phyloP scores from a whole-genome alignment of 2,329 filamentous ascomycete genomes.

The Phialocephala subalpina region DNA sequence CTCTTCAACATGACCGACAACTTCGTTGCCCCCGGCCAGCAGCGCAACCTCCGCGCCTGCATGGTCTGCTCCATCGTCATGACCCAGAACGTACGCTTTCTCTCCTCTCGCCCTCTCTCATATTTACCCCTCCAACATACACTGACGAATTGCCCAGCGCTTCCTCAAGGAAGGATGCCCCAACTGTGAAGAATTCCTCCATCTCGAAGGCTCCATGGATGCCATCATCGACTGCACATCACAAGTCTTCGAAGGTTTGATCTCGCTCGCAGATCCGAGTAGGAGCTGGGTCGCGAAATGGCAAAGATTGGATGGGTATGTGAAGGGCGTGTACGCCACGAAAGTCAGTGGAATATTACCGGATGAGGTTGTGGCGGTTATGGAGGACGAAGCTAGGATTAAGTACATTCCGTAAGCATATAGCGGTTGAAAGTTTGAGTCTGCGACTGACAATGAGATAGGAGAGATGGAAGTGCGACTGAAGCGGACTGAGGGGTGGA shows the following conservation, averaged over 20 bases:
- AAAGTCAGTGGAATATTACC: slow-evolving; percentile 88
- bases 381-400: slow-evolving; percentile 70
- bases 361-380: slow-evolving; percentile 66
- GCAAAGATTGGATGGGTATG: slow-evolving; percentile 90
- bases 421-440: slow-evolving; percentile 10
- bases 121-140: background rate
- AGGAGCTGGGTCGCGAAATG: slow-evolving; percentile 96
- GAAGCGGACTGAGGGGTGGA: slow-evolving; percentile 41
- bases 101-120: slow-evolving; percentile 25
- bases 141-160: slow-evolving; percentile 60
- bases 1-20: slow-evolving; percentile 54
- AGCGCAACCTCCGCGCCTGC: slow-evolving; percentile 91
- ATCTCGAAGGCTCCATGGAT: slow-evolving; percentile 80
- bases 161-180: slow-evolving; percentile 91
- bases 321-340: slow-evolving; percentile 89
- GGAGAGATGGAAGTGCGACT: slow-evolving; percentile 62
- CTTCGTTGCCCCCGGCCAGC: slow-evolving; percentile 77
- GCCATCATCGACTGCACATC: slow-evolving; percentile 92
- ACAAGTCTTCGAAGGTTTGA: slow-evolving; percentile 92
- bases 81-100: slow-evolving; percentile 70
- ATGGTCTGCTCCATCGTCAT: slow-evolving; percentile 98
- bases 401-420: slow-evolving; percentile 70
- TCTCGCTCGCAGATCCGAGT: slow-evolving; percentile 82
- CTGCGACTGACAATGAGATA: slow-evolving; percentile 42
- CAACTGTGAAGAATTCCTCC: slow-evolving; percentile 94